phyloP scores from a whole-genome alignment of 2,329 filamentous ascomycete genomes.

The Metarhizium guizhouense region DNA sequence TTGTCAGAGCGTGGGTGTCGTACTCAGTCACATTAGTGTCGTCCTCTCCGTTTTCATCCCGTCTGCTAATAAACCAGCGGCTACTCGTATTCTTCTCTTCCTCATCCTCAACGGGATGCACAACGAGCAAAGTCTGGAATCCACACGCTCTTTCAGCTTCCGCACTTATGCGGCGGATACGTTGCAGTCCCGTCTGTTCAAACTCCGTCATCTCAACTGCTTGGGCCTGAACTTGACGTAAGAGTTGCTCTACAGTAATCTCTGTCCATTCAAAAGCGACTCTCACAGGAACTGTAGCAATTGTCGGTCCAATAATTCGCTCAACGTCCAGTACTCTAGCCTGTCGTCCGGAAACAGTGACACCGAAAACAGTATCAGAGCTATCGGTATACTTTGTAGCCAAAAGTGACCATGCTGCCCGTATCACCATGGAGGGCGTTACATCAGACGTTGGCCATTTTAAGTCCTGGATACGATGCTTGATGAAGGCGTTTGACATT shows the following conservation, averaged over 20 bases:
- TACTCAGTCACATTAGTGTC: slow-evolving; percentile 4
- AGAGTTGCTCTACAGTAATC: slow-evolving; percentile 25
- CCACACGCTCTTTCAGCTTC: slow-evolving; percentile 4
- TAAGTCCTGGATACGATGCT: slow-evolving; percentile 1
- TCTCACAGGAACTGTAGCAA: slow-evolving; percentile 18
- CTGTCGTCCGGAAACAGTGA: slow-evolving; percentile 15
- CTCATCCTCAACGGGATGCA: slow-evolving; percentile 8
- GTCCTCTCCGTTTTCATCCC: slow-evolving; percentile 1
- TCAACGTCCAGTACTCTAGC: slow-evolving; percentile 15
- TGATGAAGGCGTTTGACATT: not conserved
- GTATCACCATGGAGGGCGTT: slow-evolving; percentile 11
- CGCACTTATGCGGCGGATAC: slow-evolving; percentile 7
- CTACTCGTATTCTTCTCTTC: not conserved
- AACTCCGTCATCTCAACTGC: slow-evolving; percentile 6
- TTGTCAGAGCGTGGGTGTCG: slow-evolving; percentile 1
- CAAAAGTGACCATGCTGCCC: slow-evolving; percentile 21
- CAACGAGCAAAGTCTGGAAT: slow-evolving; percentile 10
- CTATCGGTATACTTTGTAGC: slow-evolving; percentile 23
- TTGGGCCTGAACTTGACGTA: slow-evolving; percentile 22
- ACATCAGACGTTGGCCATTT: slow-evolving; percentile 1
- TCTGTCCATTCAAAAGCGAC: slow-evolving; percentile 17
- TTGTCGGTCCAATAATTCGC: slow-evolving; percentile 16
- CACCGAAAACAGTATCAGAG: slow-evolving; percentile 20
- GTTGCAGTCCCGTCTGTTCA: slow-evolving; percentile 11
- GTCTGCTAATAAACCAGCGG: not conserved